phyloP scores from a whole-genome alignment of 2,329 filamentous ascomycete species.

The Bipolaris gigantea region DNA sequence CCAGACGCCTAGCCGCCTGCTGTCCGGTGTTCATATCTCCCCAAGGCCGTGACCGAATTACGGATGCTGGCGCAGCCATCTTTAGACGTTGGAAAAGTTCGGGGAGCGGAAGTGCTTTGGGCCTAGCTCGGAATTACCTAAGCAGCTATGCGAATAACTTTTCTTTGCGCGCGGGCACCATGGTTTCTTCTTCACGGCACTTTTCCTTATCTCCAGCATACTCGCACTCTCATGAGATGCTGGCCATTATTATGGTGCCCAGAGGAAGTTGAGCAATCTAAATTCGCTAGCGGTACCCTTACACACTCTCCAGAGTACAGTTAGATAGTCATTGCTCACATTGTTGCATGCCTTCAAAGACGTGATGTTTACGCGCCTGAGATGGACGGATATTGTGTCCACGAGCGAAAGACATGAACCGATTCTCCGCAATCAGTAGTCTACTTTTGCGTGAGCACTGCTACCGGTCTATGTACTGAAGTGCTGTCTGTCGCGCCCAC shows the following conservation, averaged over 20 bases:
- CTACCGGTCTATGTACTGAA: not conserved
- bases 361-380: not conserved
- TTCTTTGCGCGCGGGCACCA: slow-evolving; percentile 19
- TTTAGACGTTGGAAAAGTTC: slow-evolving; percentile 30
- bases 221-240: slow-evolving; percentile 60
- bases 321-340: slow-evolving; percentile 98
- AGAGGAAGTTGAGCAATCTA: slow-evolving; percentile 80
- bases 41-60: slow-evolving; percentile 9
- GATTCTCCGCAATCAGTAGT: not conserved
- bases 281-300: slow-evolving; percentile 99
- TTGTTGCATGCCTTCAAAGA: slow-evolving; percentile 26
- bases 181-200: slow-evolving; percentile 61
- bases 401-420: not conserved
- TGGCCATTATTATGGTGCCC: slow-evolving; percentile 90
- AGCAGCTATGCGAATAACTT: slow-evolving; percentile 21
- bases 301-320: slow-evolving; percentile 73
- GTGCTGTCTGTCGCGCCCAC: not conserved
- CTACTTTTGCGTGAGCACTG: not conserved
- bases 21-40: slow-evolving; percentile 49
- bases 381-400: too few relatives aligned
- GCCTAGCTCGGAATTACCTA: slow-evolving; percentile 26
- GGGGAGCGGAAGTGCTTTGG: slow-evolving; percentile 35
- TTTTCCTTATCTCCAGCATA: slow-evolving; percentile 92
- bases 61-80: slow-evolving; percentile 16
- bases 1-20: slow-evolving; percentile 50